These are phyloP conservation scores for Kluyveromyces sp. DNA, from an alignment of 1,139 yeast species.

Conservation along the genomic window DNA sequence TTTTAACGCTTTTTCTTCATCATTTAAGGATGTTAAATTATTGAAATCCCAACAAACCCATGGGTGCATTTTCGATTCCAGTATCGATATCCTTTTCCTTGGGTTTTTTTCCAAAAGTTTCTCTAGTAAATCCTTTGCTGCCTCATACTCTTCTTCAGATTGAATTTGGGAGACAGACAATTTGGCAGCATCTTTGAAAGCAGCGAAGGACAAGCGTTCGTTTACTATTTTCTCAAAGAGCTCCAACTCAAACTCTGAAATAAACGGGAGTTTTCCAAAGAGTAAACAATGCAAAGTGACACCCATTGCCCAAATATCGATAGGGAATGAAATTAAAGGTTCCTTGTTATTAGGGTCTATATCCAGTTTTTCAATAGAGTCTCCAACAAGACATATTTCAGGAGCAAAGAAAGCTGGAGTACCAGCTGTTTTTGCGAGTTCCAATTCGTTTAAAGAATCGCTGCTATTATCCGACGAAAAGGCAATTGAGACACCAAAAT, in stretches of 20 bases:
- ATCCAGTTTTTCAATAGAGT: conserved; percentile 19
- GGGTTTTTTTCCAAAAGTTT: conserved; percentile 70
- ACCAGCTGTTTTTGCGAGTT: conserved; percentile 83
- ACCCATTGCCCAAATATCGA: conserved; percentile 96
- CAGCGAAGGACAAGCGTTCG: conserved; percentile 56
- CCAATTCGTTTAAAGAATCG: conserved; percentile 49
- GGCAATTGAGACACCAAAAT: conserved; percentile 94
- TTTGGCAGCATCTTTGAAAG: conserved; percentile 34
- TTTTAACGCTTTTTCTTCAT: conserved; percentile 12
- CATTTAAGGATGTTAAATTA: conserved; percentile 13
- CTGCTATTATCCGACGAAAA: conserved; percentile 46
- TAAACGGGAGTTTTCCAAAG: conserved; percentile 85
- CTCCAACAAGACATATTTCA: conserved; percentile 27
- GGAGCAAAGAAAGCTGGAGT: conserved; percentile 65
- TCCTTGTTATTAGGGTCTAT: conserved; percentile 26
- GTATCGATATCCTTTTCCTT: conserved; percentile 55
- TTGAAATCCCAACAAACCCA: conserved; percentile 38
- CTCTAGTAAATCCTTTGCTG: conserved; percentile 59
- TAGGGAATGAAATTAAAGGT: conserved; percentile 41
- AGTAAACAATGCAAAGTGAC: conserved; percentile 83
- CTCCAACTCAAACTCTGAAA: conserved; percentile 82
- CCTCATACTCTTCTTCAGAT: conserved; percentile 43
- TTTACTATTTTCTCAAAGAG: conserved; percentile 76
- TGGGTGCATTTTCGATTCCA: conserved; percentile 72
- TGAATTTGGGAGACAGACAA: conserved; percentile 25